These are phyloP conservation scores for Apiospora kogelbergensis DNA, from an alignment of 2,329 filamentous ascomycete species.

Conservation along the genomic window DNA sequence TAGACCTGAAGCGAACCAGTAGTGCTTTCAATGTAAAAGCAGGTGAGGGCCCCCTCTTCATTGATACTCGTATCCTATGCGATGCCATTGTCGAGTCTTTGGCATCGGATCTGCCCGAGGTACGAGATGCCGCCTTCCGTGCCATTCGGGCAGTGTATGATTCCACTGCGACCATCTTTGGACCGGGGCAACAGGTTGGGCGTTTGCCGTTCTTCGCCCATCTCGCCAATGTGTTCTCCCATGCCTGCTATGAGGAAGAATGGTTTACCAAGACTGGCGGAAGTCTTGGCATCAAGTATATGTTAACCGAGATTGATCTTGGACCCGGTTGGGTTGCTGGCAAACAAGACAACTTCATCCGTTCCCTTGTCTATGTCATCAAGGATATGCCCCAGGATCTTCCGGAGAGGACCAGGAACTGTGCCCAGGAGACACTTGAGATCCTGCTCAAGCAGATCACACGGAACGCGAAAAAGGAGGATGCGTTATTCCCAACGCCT, in stretches of 20 bases:
- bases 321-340: slow-evolving; percentile 80
- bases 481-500: slow-evolving; percentile 49
- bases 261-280: slow-evolving; percentile 98
- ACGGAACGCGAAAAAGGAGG: slow-evolving; percentile 76
- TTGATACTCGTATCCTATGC: slow-evolving; percentile 84
- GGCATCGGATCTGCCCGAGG: slow-evolving; percentile 76
- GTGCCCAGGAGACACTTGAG: slow-evolving; percentile 81
- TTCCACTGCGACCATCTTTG: slow-evolving; percentile 76
- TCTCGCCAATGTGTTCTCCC: slow-evolving; percentile 81
- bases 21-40: slow-evolving; percentile 81
- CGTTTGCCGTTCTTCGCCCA: slow-evolving; percentile 83
- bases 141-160: slow-evolving; percentile 78
- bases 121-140: slow-evolving; percentile 79
- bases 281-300: slow-evolving; percentile 82
- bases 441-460: slow-evolving; percentile 77
- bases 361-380: slow-evolving; percentile 93
- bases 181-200: slow-evolving; percentile 68
- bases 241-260: slow-evolving; percentile 95
- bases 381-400: slow-evolving; percentile 97
- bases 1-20: slow-evolving; percentile 72
- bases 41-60: slow-evolving; percentile 82
- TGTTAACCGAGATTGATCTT: slow-evolving; percentile 82
- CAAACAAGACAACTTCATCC: slow-evolving; percentile 83
- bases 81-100: slow-evolving; percentile 90
- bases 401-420: slow-evolving; percentile 81